Conservation (phyloP, 148 eudicot species). For the Fagopyrum esculentum region DNA sequence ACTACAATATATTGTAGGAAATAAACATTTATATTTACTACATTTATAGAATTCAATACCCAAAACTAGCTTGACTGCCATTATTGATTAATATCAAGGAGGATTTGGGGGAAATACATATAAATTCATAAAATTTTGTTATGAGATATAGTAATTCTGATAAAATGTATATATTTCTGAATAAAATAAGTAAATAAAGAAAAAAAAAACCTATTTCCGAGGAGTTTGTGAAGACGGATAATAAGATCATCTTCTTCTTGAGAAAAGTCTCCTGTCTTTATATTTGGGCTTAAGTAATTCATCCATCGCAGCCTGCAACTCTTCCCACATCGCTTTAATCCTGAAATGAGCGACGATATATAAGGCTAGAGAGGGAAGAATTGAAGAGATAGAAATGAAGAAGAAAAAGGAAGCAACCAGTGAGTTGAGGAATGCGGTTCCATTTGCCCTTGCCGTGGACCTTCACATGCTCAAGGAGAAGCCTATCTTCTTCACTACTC, state of each 20-base stretch:
- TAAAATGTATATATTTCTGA: no score
- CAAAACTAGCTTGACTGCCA: no score
- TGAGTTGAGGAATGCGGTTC: constrained; percentile 20
- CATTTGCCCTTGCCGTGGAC: constrained; percentile 22
- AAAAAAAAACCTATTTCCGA: constrained; percentile 21
- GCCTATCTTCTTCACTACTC: constrained; percentile 25
- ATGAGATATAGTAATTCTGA: no score
- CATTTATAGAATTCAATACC: no score
- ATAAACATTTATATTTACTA: no score
- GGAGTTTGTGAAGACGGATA: constrained; percentile 26
- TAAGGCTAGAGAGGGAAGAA: background rate
- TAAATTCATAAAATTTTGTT: no score
- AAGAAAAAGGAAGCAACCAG: constrained; percentile 7
- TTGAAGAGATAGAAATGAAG: no score
- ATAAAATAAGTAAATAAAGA: background rate
- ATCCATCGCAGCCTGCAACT: constrained; percentile 28
- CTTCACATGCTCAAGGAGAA: constrained; percentile 18
- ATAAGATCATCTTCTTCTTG: constrained; percentile 30
- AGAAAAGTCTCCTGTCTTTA: constrained; percentile 20
- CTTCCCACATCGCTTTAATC: constrained; percentile 29
- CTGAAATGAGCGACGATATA: background rate
- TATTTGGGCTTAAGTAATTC: constrained; percentile 22
- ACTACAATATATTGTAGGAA: no score
- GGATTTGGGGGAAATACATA: no score
- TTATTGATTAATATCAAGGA: no score